Evolutionary conservation across 2,329 filamentous ascomycete genomes (phyloP).

Genomic region (Aureobasidium sp.): DNA sequence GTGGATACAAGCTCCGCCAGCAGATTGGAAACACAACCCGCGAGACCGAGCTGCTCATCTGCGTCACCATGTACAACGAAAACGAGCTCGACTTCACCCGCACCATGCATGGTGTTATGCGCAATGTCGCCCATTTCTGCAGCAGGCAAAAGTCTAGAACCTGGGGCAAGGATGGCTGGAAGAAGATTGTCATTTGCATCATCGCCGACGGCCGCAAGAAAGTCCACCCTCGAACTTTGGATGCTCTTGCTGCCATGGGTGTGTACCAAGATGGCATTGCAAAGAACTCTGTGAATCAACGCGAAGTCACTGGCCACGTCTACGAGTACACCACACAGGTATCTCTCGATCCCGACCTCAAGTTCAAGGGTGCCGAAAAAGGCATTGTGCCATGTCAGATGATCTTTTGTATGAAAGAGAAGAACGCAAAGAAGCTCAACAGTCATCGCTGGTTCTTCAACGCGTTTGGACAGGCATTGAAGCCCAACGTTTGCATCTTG

Average conservation of each 20-base stretch:
- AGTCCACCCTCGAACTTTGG: slow-evolving; percentile 86
- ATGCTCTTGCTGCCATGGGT: slow-evolving; percentile 91
- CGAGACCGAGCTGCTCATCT: slow-evolving; percentile 94
- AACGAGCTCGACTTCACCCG: slow-evolving; percentile 93
- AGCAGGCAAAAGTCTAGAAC: slow-evolving; percentile 83
- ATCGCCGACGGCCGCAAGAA: slow-evolving; percentile 90
- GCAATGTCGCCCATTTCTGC: slow-evolving; percentile 96
- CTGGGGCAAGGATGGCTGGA: slow-evolving; percentile 96
- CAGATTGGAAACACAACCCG: slow-evolving; percentile 65
- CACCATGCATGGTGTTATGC: slow-evolving; percentile 98
- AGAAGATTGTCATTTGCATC: slow-evolving; percentile 97
- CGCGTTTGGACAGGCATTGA: slow-evolving; percentile 83
- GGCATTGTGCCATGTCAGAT: slow-evolving; percentile 97
- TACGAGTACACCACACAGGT: slow-evolving; percentile 99
- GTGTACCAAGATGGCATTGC: slow-evolving; percentile 98
- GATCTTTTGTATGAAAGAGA: slow-evolving; percentile 97
- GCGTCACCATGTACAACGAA: slow-evolving; percentile 98
- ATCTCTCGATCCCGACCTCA: slow-evolving; percentile 86
- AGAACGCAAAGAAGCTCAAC: slow-evolving; percentile 96
- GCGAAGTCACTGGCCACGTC: slow-evolving; percentile 89
- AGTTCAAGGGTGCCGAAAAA: slow-evolving; percentile 98
- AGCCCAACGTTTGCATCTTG: slow-evolving; percentile 92
- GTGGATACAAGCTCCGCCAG: slow-evolving; percentile 87
- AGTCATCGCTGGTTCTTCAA: slow-evolving; percentile 99
- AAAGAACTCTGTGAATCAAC: slow-evolving; percentile 95